Conservation (phyloP, 768 basidiomycete genomes). For the Clavaria fumosa region DNA sequence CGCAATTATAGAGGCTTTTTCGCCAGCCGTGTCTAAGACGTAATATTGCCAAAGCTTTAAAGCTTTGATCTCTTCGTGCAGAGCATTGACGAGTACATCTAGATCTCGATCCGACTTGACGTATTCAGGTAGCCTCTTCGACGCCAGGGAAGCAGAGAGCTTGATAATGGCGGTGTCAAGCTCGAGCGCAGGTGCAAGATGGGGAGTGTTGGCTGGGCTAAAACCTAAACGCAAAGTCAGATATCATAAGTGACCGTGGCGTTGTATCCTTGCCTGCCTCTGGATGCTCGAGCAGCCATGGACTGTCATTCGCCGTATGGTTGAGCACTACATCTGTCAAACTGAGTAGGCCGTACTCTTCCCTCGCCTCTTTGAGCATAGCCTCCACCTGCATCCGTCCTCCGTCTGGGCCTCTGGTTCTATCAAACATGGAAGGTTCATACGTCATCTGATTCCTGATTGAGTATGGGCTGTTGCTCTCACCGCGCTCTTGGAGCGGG, state of each 20-base stretch:
- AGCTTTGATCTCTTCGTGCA: constrained; percentile 41
- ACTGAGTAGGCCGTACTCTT: constrained; percentile 79
- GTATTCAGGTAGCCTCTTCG: constrained; percentile 55
- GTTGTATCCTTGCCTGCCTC: constrained; percentile 65
- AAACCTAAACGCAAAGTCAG: constrained; percentile 41
- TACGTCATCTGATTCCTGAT: constrained; percentile 79
- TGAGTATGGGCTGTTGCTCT: constrained; percentile 85
- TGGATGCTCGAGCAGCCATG: constrained; percentile 86
- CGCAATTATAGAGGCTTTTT: constrained; percentile 40
- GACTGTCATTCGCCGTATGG: constrained; percentile 89
- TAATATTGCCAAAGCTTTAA: constrained; percentile 91
- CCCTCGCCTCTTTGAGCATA: constrained; percentile 52
- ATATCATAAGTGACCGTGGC: too few species aligned
- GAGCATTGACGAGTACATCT: constrained; percentile 43
- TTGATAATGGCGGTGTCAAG: constrained; percentile 76
- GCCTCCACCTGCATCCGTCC: constrained; percentile 45
- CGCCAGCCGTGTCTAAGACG: constrained; percentile 58
- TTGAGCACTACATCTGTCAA: constrained; percentile 95
- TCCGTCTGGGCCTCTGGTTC: constrained; percentile 25
- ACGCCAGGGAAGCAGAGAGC: constrained; percentile 52
- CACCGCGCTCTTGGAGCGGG: constrained; percentile 83
- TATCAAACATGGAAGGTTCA: constrained; percentile 56
- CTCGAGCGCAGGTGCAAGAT: constrained; percentile 84
- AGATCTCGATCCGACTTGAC: constrained; percentile 58
- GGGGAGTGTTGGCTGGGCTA: constrained; percentile 81